These are phyloP conservation scores for Colletotrichum tanaceti DNA, from an alignment of 2,329 filamentous ascomycete genomes.

Conservation along the genomic window DNA sequence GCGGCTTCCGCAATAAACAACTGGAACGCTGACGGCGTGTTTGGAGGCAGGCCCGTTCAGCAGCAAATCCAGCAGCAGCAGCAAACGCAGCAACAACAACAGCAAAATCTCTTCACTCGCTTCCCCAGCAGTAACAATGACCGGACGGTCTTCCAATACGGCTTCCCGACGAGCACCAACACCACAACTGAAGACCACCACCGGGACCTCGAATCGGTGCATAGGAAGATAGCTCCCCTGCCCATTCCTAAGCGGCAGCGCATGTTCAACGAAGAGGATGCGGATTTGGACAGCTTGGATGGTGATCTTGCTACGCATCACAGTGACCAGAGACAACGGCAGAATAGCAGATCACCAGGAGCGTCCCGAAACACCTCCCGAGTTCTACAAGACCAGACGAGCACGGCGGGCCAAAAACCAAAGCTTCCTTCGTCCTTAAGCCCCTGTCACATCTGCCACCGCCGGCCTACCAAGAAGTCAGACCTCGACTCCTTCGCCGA, in stretches of 20 bases:
- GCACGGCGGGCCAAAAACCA: slow-evolving; percentile 17
- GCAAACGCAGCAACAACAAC: slow-evolving; percentile 29
- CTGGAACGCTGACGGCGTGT: slow-evolving; percentile 39
- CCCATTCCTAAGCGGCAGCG: slow-evolving; percentile 34
- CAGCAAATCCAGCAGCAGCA: slow-evolving; percentile 36
- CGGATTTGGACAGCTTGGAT: not conserved
- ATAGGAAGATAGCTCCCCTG: slow-evolving; percentile 32
- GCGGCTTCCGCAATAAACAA: slow-evolving; percentile 19
- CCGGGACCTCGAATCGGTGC: slow-evolving; percentile 17
- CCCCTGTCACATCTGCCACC: slow-evolving; percentile 76
- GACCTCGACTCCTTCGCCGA: slow-evolving; percentile 75
- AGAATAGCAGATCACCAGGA: slow-evolving; percentile 28
- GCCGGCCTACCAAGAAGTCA: slow-evolving; percentile 71
- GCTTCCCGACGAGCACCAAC: slow-evolving; percentile 1
- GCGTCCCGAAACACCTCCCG: slow-evolving; percentile 13
- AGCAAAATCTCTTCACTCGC: slow-evolving; percentile 15
- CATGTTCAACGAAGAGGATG: slow-evolving; percentile 29
- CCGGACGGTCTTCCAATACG: slow-evolving; percentile 24
- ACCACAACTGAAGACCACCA: slow-evolving; percentile 1
- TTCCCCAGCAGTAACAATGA: slow-evolving; percentile 28
- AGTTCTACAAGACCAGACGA: slow-evolving; percentile 20
- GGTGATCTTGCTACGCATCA: not conserved
- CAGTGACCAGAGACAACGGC: slow-evolving; percentile 15
- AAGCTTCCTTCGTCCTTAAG: slow-evolving; percentile 51
- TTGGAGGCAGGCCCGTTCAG: slow-evolving; percentile 37